Evolutionary conservation across 1,139 yeast species (phyloP).

Genomic region (Nadsonia commutata): DNA sequence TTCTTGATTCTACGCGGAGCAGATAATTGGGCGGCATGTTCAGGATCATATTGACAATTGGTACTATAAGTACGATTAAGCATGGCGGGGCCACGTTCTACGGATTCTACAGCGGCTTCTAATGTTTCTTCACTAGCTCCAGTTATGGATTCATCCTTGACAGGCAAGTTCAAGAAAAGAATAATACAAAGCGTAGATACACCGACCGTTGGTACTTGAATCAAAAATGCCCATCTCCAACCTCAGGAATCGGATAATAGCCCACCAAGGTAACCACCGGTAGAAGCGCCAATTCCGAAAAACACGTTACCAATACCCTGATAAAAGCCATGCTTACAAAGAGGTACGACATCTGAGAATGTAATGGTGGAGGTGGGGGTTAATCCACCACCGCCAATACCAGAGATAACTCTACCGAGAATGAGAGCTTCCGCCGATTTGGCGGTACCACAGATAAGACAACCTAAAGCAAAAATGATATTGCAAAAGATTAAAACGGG

Average conservation of each 20-base stretch:
- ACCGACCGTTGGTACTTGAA: slow-evolving; percentile 30
- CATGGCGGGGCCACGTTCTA: neutral
- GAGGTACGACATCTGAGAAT: slow-evolving; percentile 35
- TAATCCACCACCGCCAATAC: slow-evolving; percentile 40
- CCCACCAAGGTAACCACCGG: slow-evolving; percentile 45
- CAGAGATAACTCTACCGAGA: slow-evolving; percentile 35
- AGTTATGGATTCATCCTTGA: slow-evolving; percentile 19
- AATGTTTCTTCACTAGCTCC: slow-evolving; percentile 11
- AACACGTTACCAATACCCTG: slow-evolving; percentile 36
- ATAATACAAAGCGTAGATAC: slow-evolving; percentile 7
- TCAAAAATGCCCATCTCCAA: slow-evolving; percentile 38
- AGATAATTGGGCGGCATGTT: neutral
- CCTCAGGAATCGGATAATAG: slow-evolving; percentile 30
- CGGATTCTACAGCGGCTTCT: neutral
- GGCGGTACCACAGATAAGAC: slow-evolving; percentile 29
- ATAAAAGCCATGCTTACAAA: slow-evolving; percentile 33
- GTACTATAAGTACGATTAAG: neutral
- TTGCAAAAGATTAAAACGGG: slow-evolving; percentile 30
- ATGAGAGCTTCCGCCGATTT: slow-evolving; percentile 28
- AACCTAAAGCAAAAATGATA: slow-evolving; percentile 28
- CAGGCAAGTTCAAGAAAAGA: slow-evolving; percentile 12
- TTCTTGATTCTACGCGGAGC: neutral
- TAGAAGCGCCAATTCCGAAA: slow-evolving; percentile 38
- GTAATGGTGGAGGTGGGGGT: slow-evolving; percentile 32
- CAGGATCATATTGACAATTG: slow-evolving; percentile 2